Evolutionary conservation across 1,284 basidiomycete genomes (phyloP), one percentile per base, ranked within the genome.

Genomic region (Ceratobasidium sp.): DNA sequence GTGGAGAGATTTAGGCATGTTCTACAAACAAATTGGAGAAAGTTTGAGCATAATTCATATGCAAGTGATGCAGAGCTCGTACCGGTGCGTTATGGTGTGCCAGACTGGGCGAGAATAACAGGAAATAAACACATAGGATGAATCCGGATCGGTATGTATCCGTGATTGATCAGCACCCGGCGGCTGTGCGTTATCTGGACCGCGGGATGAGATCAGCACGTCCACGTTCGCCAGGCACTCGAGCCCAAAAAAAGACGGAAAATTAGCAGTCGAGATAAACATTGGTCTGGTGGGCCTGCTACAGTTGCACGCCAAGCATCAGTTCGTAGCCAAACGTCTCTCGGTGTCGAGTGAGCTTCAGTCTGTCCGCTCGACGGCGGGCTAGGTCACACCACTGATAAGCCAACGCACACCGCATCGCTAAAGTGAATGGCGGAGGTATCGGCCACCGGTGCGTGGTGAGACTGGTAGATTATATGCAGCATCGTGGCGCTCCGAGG

Each of bases 41-140:
- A 39, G 8, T 39, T 39, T 39, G 36, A 39, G 72, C 74, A 26
- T 65, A 62, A 18, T 76, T 71, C 72, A 76, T 75, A 59, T 76
- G 76, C 3, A 39, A 21, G 16, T 30, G n/a, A n/a, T n/a, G n/a
- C n/a, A n/a, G n/a, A n/a, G n/a, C n/a, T n/a, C n/a, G n/a, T n/a
- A n/a, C n/a, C n/a, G n/a, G n/a, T n/a, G n/a, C n/a, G n/a, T n/a
- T n/a, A n/a, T n/a, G n/a, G n/a, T n/a, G n/a, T n/a, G n/a, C n/a
- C n/a, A n/a, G n/a, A n/a, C n/a, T n/a, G n/a, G n/a, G n/a, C n/a
- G n/a, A n/a, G n/a, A n/a, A n/a, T n/a, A n/a, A n/a, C n/a, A n/a
- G n/a, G n/a, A n/a, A n/a, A n/a, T n/a, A n/a, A n/a, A n/a, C n/a
- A n/a, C n/a, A n/a, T n/a, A n/a, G n/a, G n/a, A n/a, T n/a, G n/a